Evolutionary conservation across 768 basidiomycete species (phyloP).

Genomic region (Plicaturopsis crispa): DNA sequence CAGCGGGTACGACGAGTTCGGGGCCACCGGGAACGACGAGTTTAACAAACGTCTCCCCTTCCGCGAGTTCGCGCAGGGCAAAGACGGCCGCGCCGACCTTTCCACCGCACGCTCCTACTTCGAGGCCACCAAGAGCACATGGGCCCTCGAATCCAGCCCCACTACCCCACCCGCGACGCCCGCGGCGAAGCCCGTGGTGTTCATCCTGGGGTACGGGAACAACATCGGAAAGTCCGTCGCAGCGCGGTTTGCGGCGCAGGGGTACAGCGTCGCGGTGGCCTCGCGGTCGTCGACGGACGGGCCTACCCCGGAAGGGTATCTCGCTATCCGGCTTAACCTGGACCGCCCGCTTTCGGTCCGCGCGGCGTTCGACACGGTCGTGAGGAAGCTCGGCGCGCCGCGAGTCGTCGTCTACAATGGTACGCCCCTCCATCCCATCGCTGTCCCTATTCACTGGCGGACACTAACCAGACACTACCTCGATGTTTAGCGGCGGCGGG

Average conservation of each 20-base stretch:
- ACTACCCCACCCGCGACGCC: too few relatives aligned
- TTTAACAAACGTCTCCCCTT: too few relatives aligned
- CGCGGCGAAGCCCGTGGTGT: conserved; percentile 17
- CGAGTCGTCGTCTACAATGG: conserved; percentile 43
- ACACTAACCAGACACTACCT: background rate
- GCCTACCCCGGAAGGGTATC: conserved; percentile 11
- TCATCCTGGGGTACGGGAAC: conserved; percentile 21
- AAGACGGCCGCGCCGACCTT: too few relatives aligned
- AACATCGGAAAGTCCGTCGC: conserved; percentile 20
- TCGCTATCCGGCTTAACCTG: conserved; percentile 31
- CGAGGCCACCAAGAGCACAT: too few relatives aligned
- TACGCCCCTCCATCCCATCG: conserved; percentile 10
- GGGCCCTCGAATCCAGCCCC: too few relatives aligned
- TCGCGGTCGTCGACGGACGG: conserved; percentile 15
- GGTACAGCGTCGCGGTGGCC: conserved; percentile 22
- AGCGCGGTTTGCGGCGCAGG: conserved; percentile 15
- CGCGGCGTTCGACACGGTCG: conserved; percentile 27
- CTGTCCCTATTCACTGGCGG: too few relatives aligned
- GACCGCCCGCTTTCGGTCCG: conserved; percentile 21
- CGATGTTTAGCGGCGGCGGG: background rate
- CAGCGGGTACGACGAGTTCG: too few relatives aligned
- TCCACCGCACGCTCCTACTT: too few relatives aligned
- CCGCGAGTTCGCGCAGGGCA: too few relatives aligned
- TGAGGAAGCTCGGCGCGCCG: conserved; percentile 29
- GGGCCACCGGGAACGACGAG: too few relatives aligned